A percentile compares a stretch with the other conserved stretches of the same genome.
These are phyloP conservation scores for Termitomyces sp. DNA, from an alignment of 768 basidiomycete species.

Conservation along the genomic window DNA sequence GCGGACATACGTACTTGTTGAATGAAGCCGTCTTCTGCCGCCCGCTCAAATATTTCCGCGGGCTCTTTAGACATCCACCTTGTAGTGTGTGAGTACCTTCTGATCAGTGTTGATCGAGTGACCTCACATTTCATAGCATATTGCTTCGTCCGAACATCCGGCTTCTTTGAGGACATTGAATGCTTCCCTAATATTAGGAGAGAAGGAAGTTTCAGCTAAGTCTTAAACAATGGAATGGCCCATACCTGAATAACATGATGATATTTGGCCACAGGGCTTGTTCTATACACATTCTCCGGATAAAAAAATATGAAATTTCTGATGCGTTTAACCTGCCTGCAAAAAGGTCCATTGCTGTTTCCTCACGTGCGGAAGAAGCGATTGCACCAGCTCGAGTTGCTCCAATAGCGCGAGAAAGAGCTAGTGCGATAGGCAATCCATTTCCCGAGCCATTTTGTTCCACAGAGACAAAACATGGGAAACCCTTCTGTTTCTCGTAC, in stretches of 20 bases:
- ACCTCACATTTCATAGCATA: slow-evolving; percentile 60
- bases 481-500: slow-evolving; percentile 56
- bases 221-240: not conserved
- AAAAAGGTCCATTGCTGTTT: slow-evolving; percentile 63
- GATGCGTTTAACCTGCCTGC: slow-evolving; percentile 30
- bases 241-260: slow-evolving; percentile 55
- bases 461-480: slow-evolving; percentile 63
- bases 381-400: slow-evolving; percentile 64
- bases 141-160: slow-evolving; percentile 63
- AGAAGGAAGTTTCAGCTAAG: not conserved
- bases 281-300: slow-evolving; percentile 28
- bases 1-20: slow-evolving; percentile 34
- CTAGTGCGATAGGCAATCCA: slow-evolving; percentile 43
- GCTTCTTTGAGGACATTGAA: slow-evolving; percentile 61
- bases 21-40: slow-evolving; percentile 66
- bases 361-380: slow-evolving; percentile 57
- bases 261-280: slow-evolving; percentile 68
- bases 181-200: slow-evolving; percentile 38
- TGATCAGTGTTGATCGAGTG: not conserved
- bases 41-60: slow-evolving; percentile 64
- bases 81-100: not conserved
- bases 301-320: not conserved
- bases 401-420: slow-evolving; percentile 54
- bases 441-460: slow-evolving; percentile 57
- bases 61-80: slow-evolving; percentile 75